Evolutionary conservation across 164 flowering plant species (phyloP).

Genomic region (Pachysandra terminalis): DNA sequence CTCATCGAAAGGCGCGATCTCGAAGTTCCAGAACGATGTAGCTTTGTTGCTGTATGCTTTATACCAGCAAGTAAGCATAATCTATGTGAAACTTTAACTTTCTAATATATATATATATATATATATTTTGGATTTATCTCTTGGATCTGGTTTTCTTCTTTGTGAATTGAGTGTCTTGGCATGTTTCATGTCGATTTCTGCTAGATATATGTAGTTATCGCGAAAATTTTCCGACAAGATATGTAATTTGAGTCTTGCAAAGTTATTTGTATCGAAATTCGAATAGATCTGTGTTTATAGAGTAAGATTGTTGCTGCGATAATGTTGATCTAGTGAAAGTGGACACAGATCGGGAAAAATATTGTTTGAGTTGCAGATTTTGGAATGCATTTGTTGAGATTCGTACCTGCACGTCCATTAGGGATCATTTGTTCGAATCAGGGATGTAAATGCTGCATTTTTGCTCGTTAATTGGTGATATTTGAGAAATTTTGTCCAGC

Average conservation of each 20-base stretch:
- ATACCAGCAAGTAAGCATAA: conserved; percentile 66
- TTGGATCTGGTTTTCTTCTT: conserved; percentile 1
- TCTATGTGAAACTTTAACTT: no score
- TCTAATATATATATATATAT: background rate
- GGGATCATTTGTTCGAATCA: background rate
- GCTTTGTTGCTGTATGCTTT: conserved; percentile 85
- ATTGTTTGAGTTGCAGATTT: background rate
- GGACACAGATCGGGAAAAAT: conserved; percentile 10
- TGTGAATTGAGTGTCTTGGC: conserved; percentile 2
- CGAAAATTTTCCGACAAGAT: background rate
- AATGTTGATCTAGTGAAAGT: conserved; percentile 1
- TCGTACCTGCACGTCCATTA: background rate
- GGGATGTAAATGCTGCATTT: background rate
- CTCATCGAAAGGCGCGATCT: conserved; percentile 40
- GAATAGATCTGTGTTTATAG: conserved; percentile 14
- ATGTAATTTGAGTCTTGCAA: background rate
- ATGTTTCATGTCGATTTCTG: background rate
- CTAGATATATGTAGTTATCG: background rate
- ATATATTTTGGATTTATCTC: background rate
- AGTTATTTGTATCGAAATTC: conserved; percentile 11
- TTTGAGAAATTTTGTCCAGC: background rate
- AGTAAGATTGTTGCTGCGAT: background rate
- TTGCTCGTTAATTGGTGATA: background rate
- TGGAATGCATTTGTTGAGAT: background rate
- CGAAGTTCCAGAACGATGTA: conserved; percentile 69